Evolutionary conservation across 805 yeast species (phyloP), one percentile per base, ranked within the genome.

Genomic region (Pichia californica): DNA sequence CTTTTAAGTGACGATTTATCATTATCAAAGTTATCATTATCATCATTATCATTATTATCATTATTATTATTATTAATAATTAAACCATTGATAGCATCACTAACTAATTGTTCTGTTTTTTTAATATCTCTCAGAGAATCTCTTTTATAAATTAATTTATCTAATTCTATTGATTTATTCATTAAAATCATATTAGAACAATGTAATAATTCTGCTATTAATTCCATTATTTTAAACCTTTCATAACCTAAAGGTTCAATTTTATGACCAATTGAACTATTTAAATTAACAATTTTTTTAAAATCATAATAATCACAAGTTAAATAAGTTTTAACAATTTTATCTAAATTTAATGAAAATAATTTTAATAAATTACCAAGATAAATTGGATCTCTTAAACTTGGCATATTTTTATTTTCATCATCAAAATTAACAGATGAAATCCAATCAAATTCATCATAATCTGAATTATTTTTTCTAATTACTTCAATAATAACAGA

Each of bases 161-260:
- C 86, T 81, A 43, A 84, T 81, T 54, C 56, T 40, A 71, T 70
- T 23, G 77, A 77, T 36, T 89, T 88, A 60, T 91, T 93, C 61
- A 93, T 74, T 19, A 89, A 70, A 2, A 81, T 81, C 98, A 93
- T 93, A 65, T 93, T 93, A 19, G 96, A 88, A 58, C 99, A 93
- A 63, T 93, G 99, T 44, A 93, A 66, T 23, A 93, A 70, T 59
- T 93, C 99, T 0, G 99, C 99, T 30, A 93, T 76, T 45, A 93
- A 66, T 64, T 93, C 99, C 53, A 95, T 81, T 9, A 91, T 74
- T 57, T 88, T 86, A 64, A 93, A 89, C 47, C 89, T 72, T 54
- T 91, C 94, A 58, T 88, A 86, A 0, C 99, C 99, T 29, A 93
- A 66, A 0, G 93, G 88, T 52, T 79, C 82, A 52, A 74, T 72